phyloP scores from a whole-genome alignment of 2,329 filamentous ascomycete genomes.

The Penicillium sclerotigenum region DNA sequence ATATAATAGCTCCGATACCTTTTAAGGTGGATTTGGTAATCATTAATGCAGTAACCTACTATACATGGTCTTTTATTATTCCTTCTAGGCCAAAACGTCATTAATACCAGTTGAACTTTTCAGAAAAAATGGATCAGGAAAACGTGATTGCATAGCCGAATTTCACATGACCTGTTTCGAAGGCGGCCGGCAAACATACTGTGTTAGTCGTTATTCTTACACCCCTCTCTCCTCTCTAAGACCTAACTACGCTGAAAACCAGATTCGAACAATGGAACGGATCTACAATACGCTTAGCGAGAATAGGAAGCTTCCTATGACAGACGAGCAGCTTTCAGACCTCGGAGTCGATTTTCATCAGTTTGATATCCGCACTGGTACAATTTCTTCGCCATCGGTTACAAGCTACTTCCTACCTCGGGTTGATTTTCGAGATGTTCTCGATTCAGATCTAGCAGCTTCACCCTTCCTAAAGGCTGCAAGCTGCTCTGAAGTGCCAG shows the following conservation, averaged over 20 bases:
- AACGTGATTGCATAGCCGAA: not conserved
- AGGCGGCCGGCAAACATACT: not conserved
- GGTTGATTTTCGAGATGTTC: not conserved
- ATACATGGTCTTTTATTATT: not conserved
- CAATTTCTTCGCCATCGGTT: not conserved
- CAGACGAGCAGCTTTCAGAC: not conserved
- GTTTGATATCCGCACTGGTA: not conserved
- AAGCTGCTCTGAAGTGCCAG: not conserved
- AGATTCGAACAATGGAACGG: not conserved
- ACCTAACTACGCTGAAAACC: not conserved
- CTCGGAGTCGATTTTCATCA: constrained; percentile 1
- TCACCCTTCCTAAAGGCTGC: not conserved
- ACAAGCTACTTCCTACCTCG: not conserved
- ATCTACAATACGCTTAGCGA: not conserved
- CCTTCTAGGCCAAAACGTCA: not conserved
- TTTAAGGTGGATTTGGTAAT: not conserved
- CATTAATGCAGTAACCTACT: not conserved
- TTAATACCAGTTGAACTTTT: not conserved
- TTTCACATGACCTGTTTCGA: not conserved
- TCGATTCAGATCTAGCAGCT: constrained; percentile 1
- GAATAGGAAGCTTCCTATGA: constrained; percentile 1
- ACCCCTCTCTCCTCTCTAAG: not conserved
- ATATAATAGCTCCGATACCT: not conserved
- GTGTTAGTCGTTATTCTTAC: not conserved
- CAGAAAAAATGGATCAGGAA: not conserved